phyloP scores from a whole-genome alignment of 148 eudicot species.

The Fallopia convolvulus region DNA sequence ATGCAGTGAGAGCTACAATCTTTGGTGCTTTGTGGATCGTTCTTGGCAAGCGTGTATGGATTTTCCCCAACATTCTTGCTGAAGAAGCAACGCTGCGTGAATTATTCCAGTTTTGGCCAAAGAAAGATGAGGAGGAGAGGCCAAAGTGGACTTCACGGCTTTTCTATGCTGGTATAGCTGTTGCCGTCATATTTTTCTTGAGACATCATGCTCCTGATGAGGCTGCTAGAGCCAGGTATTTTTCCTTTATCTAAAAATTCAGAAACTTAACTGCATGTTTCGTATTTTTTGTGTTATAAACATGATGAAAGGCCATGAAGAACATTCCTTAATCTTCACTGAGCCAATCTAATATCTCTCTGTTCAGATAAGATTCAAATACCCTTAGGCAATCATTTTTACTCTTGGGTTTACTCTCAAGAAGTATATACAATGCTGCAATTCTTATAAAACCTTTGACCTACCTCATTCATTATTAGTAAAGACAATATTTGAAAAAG shows the following conservation, averaged over 20 bases:
- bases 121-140: slow-evolving; percentile 83
- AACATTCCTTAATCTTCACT: background rate
- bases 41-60: slow-evolving; percentile 84
- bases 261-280: background rate
- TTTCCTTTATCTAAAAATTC: background rate
- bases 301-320: background rate
- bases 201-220: slow-evolving; percentile 99
- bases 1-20: slow-evolving; percentile 79
- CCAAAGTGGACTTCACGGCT: slow-evolving; percentile 93
- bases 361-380: no score
- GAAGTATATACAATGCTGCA: background rate
- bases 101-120: slow-evolving; percentile 89
- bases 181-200: slow-evolving; percentile 51
- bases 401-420: no score
- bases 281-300: background rate
- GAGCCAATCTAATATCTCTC: background rate
- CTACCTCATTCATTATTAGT: background rate
- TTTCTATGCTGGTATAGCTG: slow-evolving; percentile 62
- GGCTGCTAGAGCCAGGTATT: slow-evolving; percentile 96
- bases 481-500: no score
- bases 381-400: no score
- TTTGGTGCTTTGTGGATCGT: slow-evolving; percentile 76
- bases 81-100: slow-evolving; percentile 96
- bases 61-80: slow-evolving; percentile 97
- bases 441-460: background rate